Evolutionary conservation across 257 asterid genomes (phyloP).

Genomic region (Thymus quinquecostatus): DNA sequence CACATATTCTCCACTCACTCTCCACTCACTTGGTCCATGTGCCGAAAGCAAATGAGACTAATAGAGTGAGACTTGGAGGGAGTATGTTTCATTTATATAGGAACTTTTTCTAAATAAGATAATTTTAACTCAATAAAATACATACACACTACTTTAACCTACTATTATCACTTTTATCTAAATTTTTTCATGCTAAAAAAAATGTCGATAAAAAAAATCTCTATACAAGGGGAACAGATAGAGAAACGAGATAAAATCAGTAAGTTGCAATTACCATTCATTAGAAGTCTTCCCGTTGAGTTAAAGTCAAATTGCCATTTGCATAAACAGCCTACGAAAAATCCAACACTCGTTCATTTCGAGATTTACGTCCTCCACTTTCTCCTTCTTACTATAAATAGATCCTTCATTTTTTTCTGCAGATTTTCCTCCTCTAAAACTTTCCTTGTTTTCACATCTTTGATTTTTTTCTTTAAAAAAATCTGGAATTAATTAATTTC

Average conservation of each 20-base stretch:
- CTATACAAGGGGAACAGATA: no score
- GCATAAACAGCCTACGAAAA: not conserved
- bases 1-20: no score
- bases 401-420: not conserved
- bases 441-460: not conserved
- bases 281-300: constrained; percentile 9
- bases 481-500: not conserved
- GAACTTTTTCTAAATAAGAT: no score
- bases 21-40: no score
- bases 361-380: not conserved
- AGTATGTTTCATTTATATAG: no score
- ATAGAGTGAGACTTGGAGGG: no score
- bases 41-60: no score
- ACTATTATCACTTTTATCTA: no score
- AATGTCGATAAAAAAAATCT: no score
- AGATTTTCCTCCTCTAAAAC: constrained; percentile 1
- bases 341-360: not conserved
- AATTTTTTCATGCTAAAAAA: no score
- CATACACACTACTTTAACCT: no score
- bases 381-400: not conserved
- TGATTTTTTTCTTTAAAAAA: not conserved
- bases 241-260: not conserved
- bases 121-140: no score
- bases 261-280: constrained; percentile 10
- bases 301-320: not conserved